These are phyloP conservation scores for Fusarium sp. DNA, from an alignment of 2,329 filamentous ascomycete species.

Conservation along the genomic window DNA sequence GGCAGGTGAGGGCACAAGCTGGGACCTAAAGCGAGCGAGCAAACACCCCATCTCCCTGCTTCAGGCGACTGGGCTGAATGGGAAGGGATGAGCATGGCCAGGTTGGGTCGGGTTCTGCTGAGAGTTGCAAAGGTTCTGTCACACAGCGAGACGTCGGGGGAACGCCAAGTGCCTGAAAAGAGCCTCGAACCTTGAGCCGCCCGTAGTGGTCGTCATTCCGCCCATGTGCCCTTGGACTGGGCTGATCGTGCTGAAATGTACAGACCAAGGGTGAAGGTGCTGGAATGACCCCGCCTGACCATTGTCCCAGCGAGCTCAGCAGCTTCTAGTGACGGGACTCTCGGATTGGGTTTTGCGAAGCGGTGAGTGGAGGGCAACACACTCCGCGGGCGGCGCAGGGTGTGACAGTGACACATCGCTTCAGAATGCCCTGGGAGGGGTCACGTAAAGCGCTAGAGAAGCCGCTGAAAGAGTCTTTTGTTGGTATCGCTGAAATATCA, in stretches of 20 bases:
- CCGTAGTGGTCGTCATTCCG: conserved; percentile 32
- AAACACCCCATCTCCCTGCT: background rate
- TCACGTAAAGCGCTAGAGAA: conserved; percentile 38
- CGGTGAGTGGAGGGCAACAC: conserved; percentile 35
- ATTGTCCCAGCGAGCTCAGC: conserved; percentile 26
- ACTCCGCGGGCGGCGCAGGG: conserved; percentile 27
- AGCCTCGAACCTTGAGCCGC: conserved; percentile 15
- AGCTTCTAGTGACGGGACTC: conserved; percentile 23
- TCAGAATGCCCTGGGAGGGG: conserved; percentile 39
- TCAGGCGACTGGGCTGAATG: background rate
- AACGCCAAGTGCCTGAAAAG: conserved; percentile 33
- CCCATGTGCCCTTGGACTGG: conserved; percentile 28
- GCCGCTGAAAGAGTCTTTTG: conserved; percentile 36
- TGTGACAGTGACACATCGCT: conserved; percentile 43
- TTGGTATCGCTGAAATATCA: conserved; percentile 45
- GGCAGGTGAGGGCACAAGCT: background rate
- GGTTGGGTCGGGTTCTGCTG: conserved; percentile 1
- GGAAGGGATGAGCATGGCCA: background rate
- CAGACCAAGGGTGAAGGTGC: conserved; percentile 44
- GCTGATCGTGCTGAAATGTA: conserved; percentile 45
- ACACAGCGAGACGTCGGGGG: conserved; percentile 26
- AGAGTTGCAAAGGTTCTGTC: conserved; percentile 30
- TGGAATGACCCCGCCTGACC: conserved; percentile 44
- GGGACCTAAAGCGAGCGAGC: background rate
- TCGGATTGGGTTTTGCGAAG: conserved; percentile 38